Percentiles rank a stretch among this genome's conserved stretches.
Conservation (phyloP, 768 basidiomycete genomes). For the Boletellus ananas region DNA sequence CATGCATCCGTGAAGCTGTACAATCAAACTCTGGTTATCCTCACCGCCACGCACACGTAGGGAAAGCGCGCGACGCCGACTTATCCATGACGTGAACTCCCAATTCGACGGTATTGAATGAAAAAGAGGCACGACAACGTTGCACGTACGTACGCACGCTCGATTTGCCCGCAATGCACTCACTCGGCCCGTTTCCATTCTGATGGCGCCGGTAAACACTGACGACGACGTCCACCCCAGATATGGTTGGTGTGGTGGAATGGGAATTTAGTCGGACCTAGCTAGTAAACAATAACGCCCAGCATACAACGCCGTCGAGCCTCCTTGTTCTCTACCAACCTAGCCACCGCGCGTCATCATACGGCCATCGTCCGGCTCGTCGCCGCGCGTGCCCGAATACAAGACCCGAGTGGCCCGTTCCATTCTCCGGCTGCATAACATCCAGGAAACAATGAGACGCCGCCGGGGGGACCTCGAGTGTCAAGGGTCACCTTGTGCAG, state of each 20-base stretch:
- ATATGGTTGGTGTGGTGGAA: conserved; percentile 5
- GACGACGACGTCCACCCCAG: conserved; percentile 3
- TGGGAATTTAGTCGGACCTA: conserved; percentile 3
- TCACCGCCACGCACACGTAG: conserved; percentile 10
- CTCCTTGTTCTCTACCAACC: background rate
- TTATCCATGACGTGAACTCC: conserved; percentile 26
- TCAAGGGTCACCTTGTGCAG: background rate
- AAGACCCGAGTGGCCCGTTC: background rate
- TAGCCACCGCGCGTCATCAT: conserved; percentile 1
- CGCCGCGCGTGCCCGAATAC: no score
- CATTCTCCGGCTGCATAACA: background rate
- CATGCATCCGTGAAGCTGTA: background rate
- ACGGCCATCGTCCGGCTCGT: background rate
- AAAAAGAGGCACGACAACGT: conserved; percentile 11
- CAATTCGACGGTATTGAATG: no score
- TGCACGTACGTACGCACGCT: conserved; percentile 9
- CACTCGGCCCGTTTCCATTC: conserved; percentile 15
- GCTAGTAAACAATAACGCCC: background rate
- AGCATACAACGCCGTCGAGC: no score
- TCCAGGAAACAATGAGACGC: background rate
- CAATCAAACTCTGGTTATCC: conserved; percentile 9
- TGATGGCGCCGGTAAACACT: conserved; percentile 2
- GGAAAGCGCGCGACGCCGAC: conserved; percentile 20
- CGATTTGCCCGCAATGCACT: background rate
- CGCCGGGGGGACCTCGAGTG: background rate